These are phyloP conservation scores for Trichaptum fuscoviolaceum DNA, from an alignment of 768 basidiomycete genomes.

Conservation along the genomic window DNA sequence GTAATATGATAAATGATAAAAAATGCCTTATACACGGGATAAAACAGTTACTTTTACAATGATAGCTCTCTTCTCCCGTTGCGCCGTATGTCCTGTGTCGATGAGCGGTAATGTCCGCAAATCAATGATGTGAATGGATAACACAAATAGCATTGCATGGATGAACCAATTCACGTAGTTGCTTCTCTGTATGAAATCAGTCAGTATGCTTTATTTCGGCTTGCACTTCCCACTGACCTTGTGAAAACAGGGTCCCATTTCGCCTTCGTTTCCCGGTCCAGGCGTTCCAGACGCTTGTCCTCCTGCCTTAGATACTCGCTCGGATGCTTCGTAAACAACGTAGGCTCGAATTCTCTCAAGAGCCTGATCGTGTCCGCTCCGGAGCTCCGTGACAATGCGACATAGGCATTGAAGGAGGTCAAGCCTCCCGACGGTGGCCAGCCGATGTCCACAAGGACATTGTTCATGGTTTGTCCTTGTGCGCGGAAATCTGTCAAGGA, in stretches of 20 bases:
- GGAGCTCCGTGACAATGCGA: constrained; percentile 29
- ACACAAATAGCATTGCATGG: too few relatives aligned
- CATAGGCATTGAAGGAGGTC: constrained; percentile 27
- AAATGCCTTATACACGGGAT: too few relatives aligned
- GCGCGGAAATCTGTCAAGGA: constrained; percentile 37
- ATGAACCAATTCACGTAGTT: too few relatives aligned
- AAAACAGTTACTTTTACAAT: too few relatives aligned
- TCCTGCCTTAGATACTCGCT: constrained; percentile 15
- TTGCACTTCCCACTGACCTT: neutral
- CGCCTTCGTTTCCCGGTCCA: constrained; percentile 5
- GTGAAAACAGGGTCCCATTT: neutral
- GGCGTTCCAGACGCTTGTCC: constrained; percentile 15
- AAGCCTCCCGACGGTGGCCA: constrained; percentile 22
- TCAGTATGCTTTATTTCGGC: neutral
- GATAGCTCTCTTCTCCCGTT: too few relatives aligned
- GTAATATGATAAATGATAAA: too few relatives aligned
- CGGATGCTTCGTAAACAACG: constrained; percentile 22
- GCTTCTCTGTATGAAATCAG: neutral
- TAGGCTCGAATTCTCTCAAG: constrained; percentile 25
- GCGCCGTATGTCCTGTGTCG: too few relatives aligned
- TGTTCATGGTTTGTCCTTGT: constrained; percentile 34
- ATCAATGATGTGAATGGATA: too few relatives aligned
- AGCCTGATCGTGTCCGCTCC: constrained; percentile 26
- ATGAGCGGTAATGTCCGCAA: too few relatives aligned
- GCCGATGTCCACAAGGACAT: constrained; percentile 32